These are phyloP conservation scores for Flammula alnicola DNA, from an alignment of 1,284 basidiomycete species.

Conservation along the genomic window DNA sequence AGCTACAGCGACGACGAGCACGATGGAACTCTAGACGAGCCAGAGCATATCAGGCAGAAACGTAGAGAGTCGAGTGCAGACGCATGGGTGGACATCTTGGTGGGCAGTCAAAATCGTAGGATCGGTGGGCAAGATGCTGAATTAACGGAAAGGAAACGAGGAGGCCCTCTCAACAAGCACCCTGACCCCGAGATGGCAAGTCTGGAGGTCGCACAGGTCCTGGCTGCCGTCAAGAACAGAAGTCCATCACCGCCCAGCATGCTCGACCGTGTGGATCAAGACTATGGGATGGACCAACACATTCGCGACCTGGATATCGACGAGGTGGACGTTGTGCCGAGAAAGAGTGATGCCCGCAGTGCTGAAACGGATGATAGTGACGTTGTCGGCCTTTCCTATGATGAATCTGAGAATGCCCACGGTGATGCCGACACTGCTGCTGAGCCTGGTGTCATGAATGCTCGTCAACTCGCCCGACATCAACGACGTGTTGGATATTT, in stretches of 20 bases:
- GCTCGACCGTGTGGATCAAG: conserved; percentile 44
- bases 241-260: conserved; percentile 52
- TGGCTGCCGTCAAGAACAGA: conserved; percentile 64
- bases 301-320: conserved; percentile 38
- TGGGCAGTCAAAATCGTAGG: conserved; percentile 64
- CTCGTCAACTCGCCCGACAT: conserved; percentile 32
- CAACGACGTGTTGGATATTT: conserved; percentile 67
- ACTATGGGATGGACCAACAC: conserved; percentile 36
- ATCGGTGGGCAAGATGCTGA: conserved; percentile 64
- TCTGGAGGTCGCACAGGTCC: conserved; percentile 70
- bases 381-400: conserved; percentile 22
- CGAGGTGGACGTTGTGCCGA: conserved; percentile 47
- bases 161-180: conserved; percentile 13
- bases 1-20: conserved; percentile 68
- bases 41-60: conserved; percentile 52
- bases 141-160: conserved; percentile 29
- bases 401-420: conserved; percentile 22
- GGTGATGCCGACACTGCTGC: conserved; percentile 19
- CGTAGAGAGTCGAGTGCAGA: conserved; percentile 63
- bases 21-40: conserved; percentile 35
- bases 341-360: conserved; percentile 27
- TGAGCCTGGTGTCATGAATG: conserved; percentile 25
- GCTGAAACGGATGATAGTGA: conserved; percentile 27
- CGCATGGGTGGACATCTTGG: conserved; percentile 85
- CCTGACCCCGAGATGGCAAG: conserved; percentile 73